Percentiles rank a stretch among this genome's conserved stretches.
Evolutionary conservation across 1,284 basidiomycete species (phyloP).

Genomic region (Violaceomyces palustris): DNA sequence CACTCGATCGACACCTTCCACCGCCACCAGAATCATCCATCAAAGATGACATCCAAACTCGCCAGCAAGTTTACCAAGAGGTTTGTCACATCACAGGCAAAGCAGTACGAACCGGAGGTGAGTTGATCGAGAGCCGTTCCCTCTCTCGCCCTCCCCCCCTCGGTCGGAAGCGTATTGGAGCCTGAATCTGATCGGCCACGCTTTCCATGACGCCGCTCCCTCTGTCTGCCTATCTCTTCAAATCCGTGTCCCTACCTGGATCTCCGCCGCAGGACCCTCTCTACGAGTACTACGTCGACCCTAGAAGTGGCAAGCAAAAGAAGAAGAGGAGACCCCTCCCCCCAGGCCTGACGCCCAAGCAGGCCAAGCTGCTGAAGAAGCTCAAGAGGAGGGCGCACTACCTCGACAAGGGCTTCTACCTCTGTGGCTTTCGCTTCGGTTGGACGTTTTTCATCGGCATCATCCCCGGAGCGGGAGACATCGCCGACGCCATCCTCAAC

Average conservation of each 20-base stretch:
- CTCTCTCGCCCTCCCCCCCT: background rate
- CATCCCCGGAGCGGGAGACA: constrained; percentile 69
- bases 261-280: constrained; percentile 61
- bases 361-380: constrained; percentile 62
- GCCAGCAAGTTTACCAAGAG: constrained; percentile 33
- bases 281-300: constrained; percentile 69
- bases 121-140: background rate
- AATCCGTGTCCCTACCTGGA: background rate
- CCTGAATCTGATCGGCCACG: too few species aligned
- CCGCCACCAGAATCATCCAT: background rate
- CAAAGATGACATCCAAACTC: constrained; percentile 28
- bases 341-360: constrained; percentile 70
- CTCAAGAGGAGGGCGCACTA: constrained; percentile 68
- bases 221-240: background rate
- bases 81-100: constrained; percentile 27
- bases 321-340: constrained; percentile 67
- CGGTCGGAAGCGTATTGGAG: too few species aligned
- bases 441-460: constrained; percentile 64
- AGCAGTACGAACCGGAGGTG: constrained; percentile 35
- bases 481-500: constrained; percentile 64
- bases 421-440: constrained; percentile 81
- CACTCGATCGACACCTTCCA: too few species aligned
- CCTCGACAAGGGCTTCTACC: constrained; percentile 80
- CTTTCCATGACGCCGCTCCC: background rate
- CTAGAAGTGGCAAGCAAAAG: constrained; percentile 64